Evolutionary conservation across 805 yeast genomes (phyloP), one percentile per base, ranked within the genome.

Genomic region (Candida ovalis): DNA sequence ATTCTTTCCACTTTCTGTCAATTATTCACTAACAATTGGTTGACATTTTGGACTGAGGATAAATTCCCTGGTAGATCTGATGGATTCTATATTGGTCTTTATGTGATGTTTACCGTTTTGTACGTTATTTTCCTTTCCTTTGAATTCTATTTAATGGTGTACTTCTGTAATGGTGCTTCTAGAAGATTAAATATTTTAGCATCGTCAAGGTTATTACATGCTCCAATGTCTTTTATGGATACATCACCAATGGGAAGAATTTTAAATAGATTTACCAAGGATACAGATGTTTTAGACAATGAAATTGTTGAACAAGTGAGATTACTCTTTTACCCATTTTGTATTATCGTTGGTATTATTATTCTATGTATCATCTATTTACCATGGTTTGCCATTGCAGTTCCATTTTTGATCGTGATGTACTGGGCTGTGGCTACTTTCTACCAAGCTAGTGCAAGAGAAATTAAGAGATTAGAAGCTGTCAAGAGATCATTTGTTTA

Each of bases 171-270:
- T 57, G 68, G 68, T 37, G 79, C 90, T 3, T 74, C 87, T 2
- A 75, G 67, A 41, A 60, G 60, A 7, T 68, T 89, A 60, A 88
- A 88, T 59, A 70, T 83, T 43, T 58, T 60, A 47, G 91, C 96
- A 0, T 72, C 83, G 46, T 63, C 72, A 35, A 76, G 73, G 27
- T 74, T 89, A 9, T 70, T 89, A 55, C 84, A 81, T 52, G 82
- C 94, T 0, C 95, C 96, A 44, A 88, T 88, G 94, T 66, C 81
- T 0, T 89, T 80, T 63, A 76, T 88, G 66, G 96, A 89, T 58
- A 81, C 89, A 2, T 85, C 96, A 0, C 97, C 97, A 27, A 76
- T 87, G 75, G 96, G 97, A 2, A 74, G 96, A 56, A 80, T 90
- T 48, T 71, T 90, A 60, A 89, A 88, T 66, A 72, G 96, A 54